Base-by-base conservation (phyloP, 1,284 basidiomycete genomes). In the Ustilago cynodontis region DNA sequence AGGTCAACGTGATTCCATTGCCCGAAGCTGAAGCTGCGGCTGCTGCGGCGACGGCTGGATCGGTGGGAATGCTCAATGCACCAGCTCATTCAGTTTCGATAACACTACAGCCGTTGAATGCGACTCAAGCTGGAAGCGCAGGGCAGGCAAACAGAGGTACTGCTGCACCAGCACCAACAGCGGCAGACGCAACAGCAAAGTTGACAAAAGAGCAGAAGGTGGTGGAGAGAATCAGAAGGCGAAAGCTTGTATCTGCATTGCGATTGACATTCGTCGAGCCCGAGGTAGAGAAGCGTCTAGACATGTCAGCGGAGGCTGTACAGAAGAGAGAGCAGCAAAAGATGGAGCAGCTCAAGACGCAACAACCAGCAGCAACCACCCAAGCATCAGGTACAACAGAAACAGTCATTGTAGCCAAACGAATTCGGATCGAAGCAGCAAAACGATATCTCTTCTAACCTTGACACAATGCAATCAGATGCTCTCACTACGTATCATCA, bases 361-460 rank as follows among this genome's bases (percentile, higher is more conserved):
- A 43, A 43, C 41, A 22, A 43, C 7, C 58, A 54, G 1, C 51
- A 52, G 10, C 37, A 59, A 0, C 33, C 3, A 35, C 2, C 14
- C 31, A 33, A 33, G 29, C 52, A 55, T 11, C 39, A 16, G 28
- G 43, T 29, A 18, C 35, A 20, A 14, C 51, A 16, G 9, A 52
- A 18, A 5, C 39, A 39, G 14, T 29, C 22, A 29, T 22, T 31
- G 16, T 16, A 11, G 8, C 13, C 13, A 69, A 65, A 33, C 39
- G 45, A 20, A 64, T 49, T 20, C 71, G 68, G 6, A 71, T 76
- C 65, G 68, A 67, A 24, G 45, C 35, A 24, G 73, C 73, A 10
- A 71, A 63, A 58, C 73, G 73, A 13, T 76, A 71, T 55, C 64
- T 76, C 59, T 76, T 76, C 62, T 71, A 62, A 49, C 29, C 13